Evolutionary conservation across 805 yeast species (phyloP).

Genomic region (Metschnikowia similis): DNA sequence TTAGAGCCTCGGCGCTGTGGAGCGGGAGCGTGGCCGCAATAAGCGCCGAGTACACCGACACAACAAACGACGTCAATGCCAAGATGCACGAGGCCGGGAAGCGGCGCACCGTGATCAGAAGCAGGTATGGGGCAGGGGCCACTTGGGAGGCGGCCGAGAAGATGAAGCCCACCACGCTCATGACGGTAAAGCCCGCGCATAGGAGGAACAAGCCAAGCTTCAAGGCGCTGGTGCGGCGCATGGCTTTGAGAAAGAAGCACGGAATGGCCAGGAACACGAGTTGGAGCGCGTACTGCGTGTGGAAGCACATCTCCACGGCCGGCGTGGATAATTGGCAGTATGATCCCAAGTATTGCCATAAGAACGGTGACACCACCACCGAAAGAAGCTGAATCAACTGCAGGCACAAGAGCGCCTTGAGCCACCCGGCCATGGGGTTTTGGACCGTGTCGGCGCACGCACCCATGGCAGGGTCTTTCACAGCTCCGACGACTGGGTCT

Average conservation of each 20-base stretch:
- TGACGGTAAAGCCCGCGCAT: conserved; percentile 29
- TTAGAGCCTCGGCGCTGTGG: conserved; percentile 48
- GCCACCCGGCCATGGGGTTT: not conserved
- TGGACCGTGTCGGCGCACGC: not conserved
- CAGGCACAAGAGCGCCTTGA: conserved; percentile 7
- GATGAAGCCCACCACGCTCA: conserved; percentile 33
- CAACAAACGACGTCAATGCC: conserved; percentile 42
- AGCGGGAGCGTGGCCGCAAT: conserved; percentile 47
- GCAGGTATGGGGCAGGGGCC: conserved; percentile 22
- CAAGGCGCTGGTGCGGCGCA: conserved; percentile 45
- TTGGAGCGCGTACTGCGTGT: conserved; percentile 33
- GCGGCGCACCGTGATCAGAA: conserved; percentile 29
- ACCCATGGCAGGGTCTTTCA: no score
- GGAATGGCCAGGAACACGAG: conserved; percentile 43
- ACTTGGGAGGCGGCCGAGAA: conserved; percentile 20
- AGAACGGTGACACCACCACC: conserved; percentile 5
- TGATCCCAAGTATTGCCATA: conserved; percentile 7
- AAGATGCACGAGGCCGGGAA: conserved; percentile 40
- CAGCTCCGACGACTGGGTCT: no score
- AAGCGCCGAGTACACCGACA: conserved; percentile 44
- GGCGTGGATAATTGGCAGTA: conserved; percentile 9
- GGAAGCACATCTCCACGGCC: conserved; percentile 6
- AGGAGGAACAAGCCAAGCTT: conserved; percentile 40
- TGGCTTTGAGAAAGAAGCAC: conserved; percentile 36
- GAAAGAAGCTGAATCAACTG: conserved; percentile 6